Percentiles rank a stretch among this genome's conserved stretches.
phyloP scores from a whole-genome alignment of 2,329 filamentous ascomycete species.

The Fonsecaea monophora region DNA sequence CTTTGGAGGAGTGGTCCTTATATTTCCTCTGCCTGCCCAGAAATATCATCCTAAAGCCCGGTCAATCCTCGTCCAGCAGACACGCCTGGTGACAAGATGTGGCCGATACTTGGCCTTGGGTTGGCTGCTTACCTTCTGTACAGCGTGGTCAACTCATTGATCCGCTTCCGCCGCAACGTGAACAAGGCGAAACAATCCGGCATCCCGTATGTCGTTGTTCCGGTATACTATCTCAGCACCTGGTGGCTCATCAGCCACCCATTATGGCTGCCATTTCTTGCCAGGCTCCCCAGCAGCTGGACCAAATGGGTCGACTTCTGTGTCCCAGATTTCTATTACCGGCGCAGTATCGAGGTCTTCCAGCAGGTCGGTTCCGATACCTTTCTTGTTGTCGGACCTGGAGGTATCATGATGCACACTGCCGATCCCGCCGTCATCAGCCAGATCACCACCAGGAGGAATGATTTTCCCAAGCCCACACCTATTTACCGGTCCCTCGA shows the following conservation, averaged over 20 bases:
- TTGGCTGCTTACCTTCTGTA: slow-evolving; percentile 26
- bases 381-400: slow-evolving; percentile 69
- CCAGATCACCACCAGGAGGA: slow-evolving; percentile 70
- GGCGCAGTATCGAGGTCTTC: slow-evolving; percentile 57
- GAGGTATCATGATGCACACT: slow-evolving; percentile 60
- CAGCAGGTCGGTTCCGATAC: slow-evolving; percentile 64
- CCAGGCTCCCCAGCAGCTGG: slow-evolving; percentile 50
- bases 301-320: slow-evolving; percentile 54
- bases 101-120: slow-evolving; percentile 23
- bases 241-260: slow-evolving; percentile 56
- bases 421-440: slow-evolving; percentile 70
- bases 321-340: slow-evolving; percentile 39
- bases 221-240: slow-evolving; percentile 47
- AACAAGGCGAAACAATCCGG: slow-evolving; percentile 41
- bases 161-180: slow-evolving; percentile 38
- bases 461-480: slow-evolving; percentile 74
- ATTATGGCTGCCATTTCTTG: slow-evolving; percentile 54
- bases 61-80: background rate
- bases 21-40: slow-evolving; percentile 1
- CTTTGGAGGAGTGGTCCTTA: background rate
- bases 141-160: slow-evolving; percentile 14
- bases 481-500: slow-evolving; percentile 65
- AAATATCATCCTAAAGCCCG: background rate
- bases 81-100: slow-evolving; percentile 23
- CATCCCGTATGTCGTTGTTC: slow-evolving; percentile 42